phyloP scores from a whole-genome alignment of 2,329 filamentous ascomycete species.

The Neonectria punicea region DNA sequence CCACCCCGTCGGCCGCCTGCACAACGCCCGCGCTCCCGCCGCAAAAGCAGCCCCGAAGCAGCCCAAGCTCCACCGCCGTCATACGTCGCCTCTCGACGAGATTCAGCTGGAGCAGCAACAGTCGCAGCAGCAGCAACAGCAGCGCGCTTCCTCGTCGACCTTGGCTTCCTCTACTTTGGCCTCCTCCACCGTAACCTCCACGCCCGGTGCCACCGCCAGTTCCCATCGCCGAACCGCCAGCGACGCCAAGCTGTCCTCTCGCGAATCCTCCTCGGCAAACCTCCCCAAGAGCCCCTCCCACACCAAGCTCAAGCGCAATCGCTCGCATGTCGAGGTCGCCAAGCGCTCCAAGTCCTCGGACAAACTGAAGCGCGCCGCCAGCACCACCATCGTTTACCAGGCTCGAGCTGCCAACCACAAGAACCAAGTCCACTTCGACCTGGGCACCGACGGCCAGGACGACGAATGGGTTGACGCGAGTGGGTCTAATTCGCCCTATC shows the following conservation, averaged over 20 bases:
- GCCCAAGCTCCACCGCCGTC: constrained; percentile 56
- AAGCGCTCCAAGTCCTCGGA: constrained; percentile 63
- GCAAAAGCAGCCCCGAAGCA: constrained; percentile 62
- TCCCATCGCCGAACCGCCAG: constrained; percentile 61
- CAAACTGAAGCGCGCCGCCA: constrained; percentile 64
- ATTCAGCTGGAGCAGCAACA: constrained; percentile 39
- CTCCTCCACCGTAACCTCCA: constrained; percentile 11
- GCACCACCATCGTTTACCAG: constrained; percentile 60
- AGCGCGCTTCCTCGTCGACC: constrained; percentile 29
- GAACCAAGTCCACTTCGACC: constrained; percentile 70
- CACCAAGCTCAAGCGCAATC: constrained; percentile 68
- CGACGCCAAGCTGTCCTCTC: constrained; percentile 60
- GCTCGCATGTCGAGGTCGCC: constrained; percentile 66
- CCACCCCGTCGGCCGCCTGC: constrained; percentile 52
- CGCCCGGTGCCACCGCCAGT: constrained; percentile 28
- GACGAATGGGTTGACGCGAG: constrained; percentile 77
- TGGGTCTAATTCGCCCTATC: constrained; percentile 69
- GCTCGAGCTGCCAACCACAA: constrained; percentile 56
- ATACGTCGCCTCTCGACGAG: constrained; percentile 52
- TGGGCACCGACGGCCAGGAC: constrained; percentile 62
- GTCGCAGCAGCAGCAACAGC: constrained; percentile 39
- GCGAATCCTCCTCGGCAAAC: constrained; percentile 55
- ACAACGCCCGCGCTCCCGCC: constrained; percentile 64
- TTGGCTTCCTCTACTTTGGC: not conserved
- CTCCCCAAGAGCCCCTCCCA: constrained; percentile 66